Conservation (phyloP, 2,329 filamentous ascomycete species). For the Scolecobasidium constrictum region DNA sequence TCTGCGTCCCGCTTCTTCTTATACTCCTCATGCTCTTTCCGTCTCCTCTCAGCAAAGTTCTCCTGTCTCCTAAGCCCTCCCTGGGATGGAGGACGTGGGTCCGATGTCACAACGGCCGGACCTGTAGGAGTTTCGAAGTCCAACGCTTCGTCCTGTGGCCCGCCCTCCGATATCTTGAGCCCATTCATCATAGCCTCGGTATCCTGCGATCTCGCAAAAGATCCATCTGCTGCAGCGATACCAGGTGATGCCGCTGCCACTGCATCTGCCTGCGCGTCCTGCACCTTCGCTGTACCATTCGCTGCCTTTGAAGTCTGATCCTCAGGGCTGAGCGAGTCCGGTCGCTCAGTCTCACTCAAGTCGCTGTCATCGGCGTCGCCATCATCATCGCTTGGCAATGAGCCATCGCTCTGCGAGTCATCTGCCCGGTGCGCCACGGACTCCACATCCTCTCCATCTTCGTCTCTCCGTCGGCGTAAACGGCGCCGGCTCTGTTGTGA, state of each 20-base stretch:
- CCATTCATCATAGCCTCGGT: slow-evolving; percentile 53
- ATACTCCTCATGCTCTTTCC: slow-evolving; percentile 84
- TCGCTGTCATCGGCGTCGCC: slow-evolving; percentile 49
- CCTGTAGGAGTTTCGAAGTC: slow-evolving; percentile 35
- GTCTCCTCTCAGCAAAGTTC: slow-evolving; percentile 56
- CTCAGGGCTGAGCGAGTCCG: slow-evolving; percentile 21
- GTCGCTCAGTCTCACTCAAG: slow-evolving; percentile 39
- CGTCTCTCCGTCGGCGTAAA: slow-evolving; percentile 25
- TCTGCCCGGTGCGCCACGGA: slow-evolving; percentile 42
- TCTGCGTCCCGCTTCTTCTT: slow-evolving; percentile 78
- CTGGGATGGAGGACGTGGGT: slow-evolving; percentile 15
- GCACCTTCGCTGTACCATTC: slow-evolving; percentile 20
- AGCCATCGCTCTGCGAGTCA: slow-evolving; percentile 54
- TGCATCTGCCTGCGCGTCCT: slow-evolving; percentile 18
- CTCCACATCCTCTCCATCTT: slow-evolving; percentile 25
- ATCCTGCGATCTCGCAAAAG: slow-evolving; percentile 38
- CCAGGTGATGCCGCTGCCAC: slow-evolving; percentile 24
- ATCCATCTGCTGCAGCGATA: slow-evolving; percentile 15
- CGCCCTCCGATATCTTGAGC: slow-evolving; percentile 35
- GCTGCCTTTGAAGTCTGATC: slow-evolving; percentile 24
- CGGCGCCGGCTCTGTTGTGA: neutral
- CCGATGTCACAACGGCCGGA: slow-evolving; percentile 18
- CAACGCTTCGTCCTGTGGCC: slow-evolving; percentile 29
- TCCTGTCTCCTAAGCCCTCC: slow-evolving; percentile 34
- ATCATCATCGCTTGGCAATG: slow-evolving; percentile 44